Conservation (phyloP, 306 rosid species). For the Nissolia schottii region DNA sequence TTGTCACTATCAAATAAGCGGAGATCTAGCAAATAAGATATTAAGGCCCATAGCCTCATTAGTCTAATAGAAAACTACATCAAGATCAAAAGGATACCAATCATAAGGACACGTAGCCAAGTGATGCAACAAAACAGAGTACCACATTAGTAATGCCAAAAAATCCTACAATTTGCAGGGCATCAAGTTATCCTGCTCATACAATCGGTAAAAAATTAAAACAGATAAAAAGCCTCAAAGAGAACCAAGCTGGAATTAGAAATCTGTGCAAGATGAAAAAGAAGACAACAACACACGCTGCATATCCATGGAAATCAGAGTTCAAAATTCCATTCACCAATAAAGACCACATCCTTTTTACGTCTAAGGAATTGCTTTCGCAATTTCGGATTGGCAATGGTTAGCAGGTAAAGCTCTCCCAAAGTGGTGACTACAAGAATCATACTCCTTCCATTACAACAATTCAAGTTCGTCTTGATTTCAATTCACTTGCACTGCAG, state of each 20-base stretch:
- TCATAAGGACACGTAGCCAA: background rate
- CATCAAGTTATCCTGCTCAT: background rate
- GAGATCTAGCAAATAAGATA: background rate
- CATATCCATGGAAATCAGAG: no score
- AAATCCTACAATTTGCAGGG: background rate
- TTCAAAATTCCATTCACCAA: background rate
- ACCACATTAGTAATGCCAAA: background rate
- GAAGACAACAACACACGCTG: background rate
- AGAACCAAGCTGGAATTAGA: slow-evolving; percentile 4
- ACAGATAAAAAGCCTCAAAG: no score
- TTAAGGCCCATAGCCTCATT: background rate
- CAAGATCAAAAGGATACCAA: no score
- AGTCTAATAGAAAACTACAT: background rate
- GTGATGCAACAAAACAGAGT: background rate
- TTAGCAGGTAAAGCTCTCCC: no score
- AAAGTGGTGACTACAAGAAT: background rate
- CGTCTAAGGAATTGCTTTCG: no score
- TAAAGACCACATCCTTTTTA: background rate
- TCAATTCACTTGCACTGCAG: background rate
- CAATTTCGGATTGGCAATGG: no score
- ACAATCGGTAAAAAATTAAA: background rate
- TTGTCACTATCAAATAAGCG: background rate
- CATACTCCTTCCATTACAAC: background rate
- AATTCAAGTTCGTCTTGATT: background rate
- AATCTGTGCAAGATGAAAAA: background rate